Percentiles rank a stretch among this genome's conserved stretches.
These are phyloP conservation scores for Hygrocybe coccinea DNA, from an alignment of 768 basidiomycete species.

Conservation along the genomic window DNA sequence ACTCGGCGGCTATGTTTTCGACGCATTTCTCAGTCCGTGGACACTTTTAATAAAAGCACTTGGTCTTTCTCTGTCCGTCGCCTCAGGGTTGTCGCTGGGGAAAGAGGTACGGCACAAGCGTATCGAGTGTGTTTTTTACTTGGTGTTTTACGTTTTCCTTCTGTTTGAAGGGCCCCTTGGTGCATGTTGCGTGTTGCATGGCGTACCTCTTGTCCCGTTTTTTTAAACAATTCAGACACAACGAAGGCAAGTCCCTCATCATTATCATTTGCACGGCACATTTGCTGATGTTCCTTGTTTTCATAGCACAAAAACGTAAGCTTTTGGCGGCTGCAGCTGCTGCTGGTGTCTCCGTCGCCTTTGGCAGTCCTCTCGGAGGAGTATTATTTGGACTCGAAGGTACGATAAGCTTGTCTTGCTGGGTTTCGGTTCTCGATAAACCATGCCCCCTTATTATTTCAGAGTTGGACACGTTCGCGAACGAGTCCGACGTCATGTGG, in stretches of 20 bases:
- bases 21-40: constrained; percentile 81
- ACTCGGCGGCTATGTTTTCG: constrained; percentile 79
- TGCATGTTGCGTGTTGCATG: constrained; percentile 81
- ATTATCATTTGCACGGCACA: neutral
- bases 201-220: constrained; percentile 63
- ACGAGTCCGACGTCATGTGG: constrained; percentile 76
- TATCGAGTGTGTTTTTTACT: neutral
- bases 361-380: constrained; percentile 82
- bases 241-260: constrained; percentile 53
- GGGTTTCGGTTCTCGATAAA: neutral
- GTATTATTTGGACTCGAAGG: constrained; percentile 82
- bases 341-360: constrained; percentile 84
- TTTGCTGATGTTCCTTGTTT: no score
- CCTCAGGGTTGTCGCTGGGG: constrained; percentile 78
- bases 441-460: neutral
- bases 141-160: neutral
- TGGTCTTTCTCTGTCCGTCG: constrained; percentile 78
- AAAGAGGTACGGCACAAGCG: constrained; percentile 54
- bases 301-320: constrained; percentile 70
- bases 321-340: constrained; percentile 78
- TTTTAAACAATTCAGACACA: constrained; percentile 68
- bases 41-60: constrained; percentile 81
- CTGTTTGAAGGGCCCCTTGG: constrained; percentile 62
- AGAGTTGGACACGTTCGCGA: constrained; percentile 66
- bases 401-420: constrained; percentile 12